Evolutionary conservation across 129 eudicot genomes (phyloP), one percentile per base, ranked within the genome.

Genomic region (Escallonia rubra): DNA sequence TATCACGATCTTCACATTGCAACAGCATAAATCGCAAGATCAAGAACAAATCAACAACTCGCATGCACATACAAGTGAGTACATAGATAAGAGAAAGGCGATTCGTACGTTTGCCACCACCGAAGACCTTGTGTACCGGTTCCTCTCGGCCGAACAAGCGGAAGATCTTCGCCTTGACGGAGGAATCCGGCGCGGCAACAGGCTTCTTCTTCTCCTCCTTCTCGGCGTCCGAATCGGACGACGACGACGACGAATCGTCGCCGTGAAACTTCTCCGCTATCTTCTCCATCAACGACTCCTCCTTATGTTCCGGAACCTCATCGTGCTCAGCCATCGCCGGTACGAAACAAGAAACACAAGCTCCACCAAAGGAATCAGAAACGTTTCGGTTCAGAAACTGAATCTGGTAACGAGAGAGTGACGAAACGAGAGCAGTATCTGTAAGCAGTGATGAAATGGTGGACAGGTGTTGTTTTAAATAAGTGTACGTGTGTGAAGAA

Each of bases 41-140:
- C 10, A 46, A 46, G 10, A 46, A 6, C 6, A 2, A 11, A 13
- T 51, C 15, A 13, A 14, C 61, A 73, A 42, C 9, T 50, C 23
- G 58, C 47, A 71, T 4, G 6, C 12, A 23, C 10, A 48, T 8
- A 23, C 8, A 23, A 13, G 41, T 2, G 41, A 9, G 23, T 5
- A 53, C 46, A 57, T 4, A 47, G 67, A 38, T 15, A 52, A 3
- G 6, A 15, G 44, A 8, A 6, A 44, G 3, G 3, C 43, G 46
- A 53, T 59, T 9, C 87, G 46, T 80, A 92, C 96, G 95, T 80
- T 88, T 88, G 57, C 97, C 97, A 34, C 96, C 97, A 45, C 96
- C 97, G 44, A 91, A 82, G 39, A 86, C 89, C 74, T 86, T 71
- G 70, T 86, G 96, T 69, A 90, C 85, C 61, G 96, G 89, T 44